Base-by-base conservation (phyloP, 768 basidiomycete species). In the Serendipita vermifera region DNA sequence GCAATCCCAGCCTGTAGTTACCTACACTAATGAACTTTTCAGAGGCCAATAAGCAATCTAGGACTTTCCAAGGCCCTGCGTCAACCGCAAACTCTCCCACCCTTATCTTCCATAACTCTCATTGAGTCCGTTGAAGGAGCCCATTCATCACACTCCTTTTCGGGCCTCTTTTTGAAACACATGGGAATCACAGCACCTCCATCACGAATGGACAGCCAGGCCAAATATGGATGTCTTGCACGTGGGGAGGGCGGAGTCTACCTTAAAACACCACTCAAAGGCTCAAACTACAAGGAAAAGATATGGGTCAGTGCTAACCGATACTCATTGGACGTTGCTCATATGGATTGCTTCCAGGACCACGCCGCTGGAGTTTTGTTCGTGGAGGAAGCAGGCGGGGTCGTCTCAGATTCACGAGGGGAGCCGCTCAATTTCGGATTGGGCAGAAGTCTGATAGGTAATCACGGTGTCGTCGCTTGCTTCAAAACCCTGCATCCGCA, bases 151-250 rank as follows among this genome's bases (percentile, higher is more conserved):
- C 87, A 92, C 59, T 79, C 81, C 2, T 85, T 90, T 68, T 91
- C 85, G 64, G 79, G 79, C 32, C 75, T 75, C 20, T 83, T 97
- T 33, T 81, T 86, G 0, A 64, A 75, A 31, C 62, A 82, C 3
- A 72, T 97, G 24, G 76, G 76, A 1, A 76, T 96, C 55, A 80
- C 80, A 15, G 71, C 77, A 1, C 66, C 76, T 0, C 82, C 87
- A 6, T 73, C 81, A 14, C 75, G 89, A 17, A 96, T 98, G 92
- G 94, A 98, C 67, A 88, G 85, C 66, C 93, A 98, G 68, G 91
- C 92, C 1, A 99, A 98, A 70, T 98, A 98, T 62, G 80, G 84
- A 29, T 82, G 83, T 64, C 77, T 98, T 13, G 81, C 82, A 3
- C 73, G 93, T 38, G 91, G 93, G 0, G 86, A 94, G 56, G 92